Conservation (phyloP, 208 protist species). For the Leishmania braziliensis region DNA sequence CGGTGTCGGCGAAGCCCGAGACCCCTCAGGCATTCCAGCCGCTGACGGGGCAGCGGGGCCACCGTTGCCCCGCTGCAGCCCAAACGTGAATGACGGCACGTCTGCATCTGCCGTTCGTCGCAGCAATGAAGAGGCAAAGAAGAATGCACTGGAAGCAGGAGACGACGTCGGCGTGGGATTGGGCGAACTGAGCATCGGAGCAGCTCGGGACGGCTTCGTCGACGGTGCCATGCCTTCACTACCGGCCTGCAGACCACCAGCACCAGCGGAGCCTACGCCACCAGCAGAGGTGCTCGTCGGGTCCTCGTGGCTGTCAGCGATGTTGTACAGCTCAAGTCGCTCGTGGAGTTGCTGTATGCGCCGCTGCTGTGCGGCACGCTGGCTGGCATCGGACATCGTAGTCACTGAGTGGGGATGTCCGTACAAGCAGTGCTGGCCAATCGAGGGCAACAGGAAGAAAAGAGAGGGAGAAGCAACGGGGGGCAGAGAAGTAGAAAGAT, state of each 20-base stretch:
- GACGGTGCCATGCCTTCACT: neutral
- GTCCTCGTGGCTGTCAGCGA: slow-evolving; percentile 27
- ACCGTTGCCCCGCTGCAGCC: neutral
- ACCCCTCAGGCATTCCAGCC: neutral
- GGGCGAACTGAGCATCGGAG: slow-evolving; percentile 15
- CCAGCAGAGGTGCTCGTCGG: neutral
- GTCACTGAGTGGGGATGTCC: neutral
- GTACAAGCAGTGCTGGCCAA: neutral
- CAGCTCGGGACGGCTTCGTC: slow-evolving; percentile 22
- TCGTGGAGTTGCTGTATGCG: slow-evolving; percentile 82
- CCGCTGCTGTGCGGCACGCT: slow-evolving; percentile 34
- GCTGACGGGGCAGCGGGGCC: neutral
- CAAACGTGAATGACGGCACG: slow-evolving; percentile 4
- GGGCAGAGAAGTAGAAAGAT: neutral
- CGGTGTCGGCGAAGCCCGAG: slow-evolving; percentile 6
- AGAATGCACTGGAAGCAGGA: neutral
- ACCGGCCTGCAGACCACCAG: neutral
- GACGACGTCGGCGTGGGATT: neutral
- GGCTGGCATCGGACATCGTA: slow-evolving; percentile 16
- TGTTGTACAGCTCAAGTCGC: slow-evolving; percentile 78
- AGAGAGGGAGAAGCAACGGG: neutral
- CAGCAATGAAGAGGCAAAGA: neutral
- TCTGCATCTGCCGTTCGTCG: neutral
- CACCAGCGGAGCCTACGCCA: neutral
- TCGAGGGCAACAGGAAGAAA: neutral